Evolutionary conservation across 2,329 filamentous ascomycete species (phyloP), one percentile per base, ranked within the genome.

Genomic region (Thelonectria rubi): DNA sequence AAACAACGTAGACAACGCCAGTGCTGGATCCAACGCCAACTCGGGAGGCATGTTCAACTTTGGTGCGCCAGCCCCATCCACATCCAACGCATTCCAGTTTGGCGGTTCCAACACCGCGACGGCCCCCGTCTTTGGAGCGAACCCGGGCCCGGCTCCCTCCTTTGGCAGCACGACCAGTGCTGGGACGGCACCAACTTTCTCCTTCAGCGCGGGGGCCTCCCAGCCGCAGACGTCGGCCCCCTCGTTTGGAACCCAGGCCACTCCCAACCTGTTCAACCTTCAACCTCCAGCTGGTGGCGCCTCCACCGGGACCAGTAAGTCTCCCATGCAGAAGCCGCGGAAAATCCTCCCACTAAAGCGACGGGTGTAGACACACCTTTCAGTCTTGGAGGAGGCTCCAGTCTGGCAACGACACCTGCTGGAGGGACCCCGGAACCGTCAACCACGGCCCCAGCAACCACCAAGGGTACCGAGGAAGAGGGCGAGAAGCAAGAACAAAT

Each of bases 401-500:
- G 85, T 74, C 77, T 88, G 75, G 85, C 84, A 53, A 87, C 84
- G 39, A 88, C 85, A 66, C 85, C 85, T 63, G 84, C 83, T 66
- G 81, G 80, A 66, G 84, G 84, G 66, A 87, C 85, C 52, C 85
- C 85, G 64, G 85, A 88, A 76, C 84, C 85, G 65, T 78, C 82
- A 63, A 75, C 79, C 62, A 77, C 80, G 63, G 75, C 77, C 67
- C 79, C 81, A 68, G 78, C 79, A 67, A 75, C 77, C 69, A 78
- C 78, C 49, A 67, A 66, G 40, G 72, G 62, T 42, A 74, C 76
- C 24, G 82, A 86, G 65, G 86, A 87, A 66, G 84, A 84, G 57
- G 82, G 81, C 62, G 86, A 86, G 72, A 83, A 84, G 72, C 84
- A 91, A 62, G 85, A 89, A 74, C 89, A 92, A 75, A 85, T 92